A percentile compares a stretch with the other conserved stretches of the same genome.
Evolutionary conservation across 805 yeast species (phyloP).

Genomic region (Pichia nanzhaoensis): DNA sequence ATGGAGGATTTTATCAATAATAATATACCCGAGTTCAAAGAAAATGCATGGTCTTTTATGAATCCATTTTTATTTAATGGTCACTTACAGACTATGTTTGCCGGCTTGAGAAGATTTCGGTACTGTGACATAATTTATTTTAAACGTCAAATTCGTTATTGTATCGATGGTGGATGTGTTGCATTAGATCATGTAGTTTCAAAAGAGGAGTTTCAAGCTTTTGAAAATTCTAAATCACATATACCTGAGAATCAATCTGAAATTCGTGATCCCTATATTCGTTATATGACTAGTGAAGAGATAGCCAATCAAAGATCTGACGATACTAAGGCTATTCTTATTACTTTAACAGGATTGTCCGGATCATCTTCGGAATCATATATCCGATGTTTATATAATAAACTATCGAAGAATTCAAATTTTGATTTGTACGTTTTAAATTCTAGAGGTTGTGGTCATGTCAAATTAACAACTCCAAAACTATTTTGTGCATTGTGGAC

Average conservation of each 20-base stretch:
- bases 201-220: conserved; percentile 20
- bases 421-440: conserved; percentile 69
- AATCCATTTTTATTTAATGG: conserved; percentile 67
- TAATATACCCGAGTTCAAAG: conserved; percentile 36
- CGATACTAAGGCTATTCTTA: conserved; percentile 49
- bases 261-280: conserved; percentile 43
- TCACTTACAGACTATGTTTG: conserved; percentile 67
- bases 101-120: conserved; percentile 49
- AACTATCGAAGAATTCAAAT: conserved; percentile 27
- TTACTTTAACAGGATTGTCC: conserved; percentile 68
- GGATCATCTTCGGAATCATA: conserved; percentile 85
- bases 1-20: conserved; percentile 20
- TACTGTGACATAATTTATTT: conserved; percentile 53
- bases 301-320: conserved; percentile 24
- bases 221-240: conserved; percentile 20
- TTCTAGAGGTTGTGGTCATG: conserved; percentile 70
- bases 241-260: conserved; percentile 33
- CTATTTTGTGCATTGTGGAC: conserved; percentile 69
- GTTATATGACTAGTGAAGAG: conserved; percentile 46
- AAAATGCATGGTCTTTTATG: conserved; percentile 46
- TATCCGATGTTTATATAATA: conserved; percentile 51
- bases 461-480: conserved; percentile 60
- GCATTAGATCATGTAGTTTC: conserved; percentile 69
- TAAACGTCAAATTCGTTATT: conserved; percentile 58
- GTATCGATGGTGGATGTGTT: conserved; percentile 63